Evolutionary conservation across 306 rosid species (phyloP).

Genomic region (Dicorynia guianensis): DNA sequence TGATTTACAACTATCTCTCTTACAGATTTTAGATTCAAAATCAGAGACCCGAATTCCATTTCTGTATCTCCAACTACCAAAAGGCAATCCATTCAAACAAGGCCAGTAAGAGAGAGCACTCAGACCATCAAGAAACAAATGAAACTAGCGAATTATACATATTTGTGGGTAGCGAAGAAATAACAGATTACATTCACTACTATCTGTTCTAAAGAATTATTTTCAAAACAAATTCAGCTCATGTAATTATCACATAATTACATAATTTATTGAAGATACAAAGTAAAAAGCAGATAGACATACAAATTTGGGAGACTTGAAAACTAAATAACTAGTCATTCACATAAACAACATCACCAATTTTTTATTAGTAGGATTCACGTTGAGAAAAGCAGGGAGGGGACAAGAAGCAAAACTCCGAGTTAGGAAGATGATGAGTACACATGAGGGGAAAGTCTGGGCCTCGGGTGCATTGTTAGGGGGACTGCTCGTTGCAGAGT

Average conservation of each 20-base stretch:
- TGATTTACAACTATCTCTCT: too few relatives aligned
- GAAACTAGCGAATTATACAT: not conserved
- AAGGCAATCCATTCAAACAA: too few relatives aligned
- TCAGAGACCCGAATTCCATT: too few relatives aligned
- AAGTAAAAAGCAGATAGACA: not conserved
- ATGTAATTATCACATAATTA: too few relatives aligned
- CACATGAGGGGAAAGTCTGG: conserved; percentile 50
- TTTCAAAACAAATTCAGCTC: not conserved
- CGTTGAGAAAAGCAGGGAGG: not conserved
- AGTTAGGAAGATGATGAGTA: conserved; percentile 33
- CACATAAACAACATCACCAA: not conserved
- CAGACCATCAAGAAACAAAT: not conserved
- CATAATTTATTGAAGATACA: not conserved
- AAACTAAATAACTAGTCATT: too few relatives aligned
- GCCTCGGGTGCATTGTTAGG: conserved; percentile 54
- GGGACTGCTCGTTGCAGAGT: conserved; percentile 71
- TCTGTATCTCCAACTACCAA: too few relatives aligned
- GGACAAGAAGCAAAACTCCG: not conserved
- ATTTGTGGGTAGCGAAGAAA: not conserved
- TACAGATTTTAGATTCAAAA: too few relatives aligned
- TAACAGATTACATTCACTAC: not conserved
- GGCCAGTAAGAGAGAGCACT: too few relatives aligned
- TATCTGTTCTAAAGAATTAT: not conserved
- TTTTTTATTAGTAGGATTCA: not conserved
- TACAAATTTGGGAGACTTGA: not conserved